These are phyloP conservation scores for Erysimum cheiranthoides DNA, from an alignment of 345 rosid genomes.

Conservation along the genomic window DNA sequence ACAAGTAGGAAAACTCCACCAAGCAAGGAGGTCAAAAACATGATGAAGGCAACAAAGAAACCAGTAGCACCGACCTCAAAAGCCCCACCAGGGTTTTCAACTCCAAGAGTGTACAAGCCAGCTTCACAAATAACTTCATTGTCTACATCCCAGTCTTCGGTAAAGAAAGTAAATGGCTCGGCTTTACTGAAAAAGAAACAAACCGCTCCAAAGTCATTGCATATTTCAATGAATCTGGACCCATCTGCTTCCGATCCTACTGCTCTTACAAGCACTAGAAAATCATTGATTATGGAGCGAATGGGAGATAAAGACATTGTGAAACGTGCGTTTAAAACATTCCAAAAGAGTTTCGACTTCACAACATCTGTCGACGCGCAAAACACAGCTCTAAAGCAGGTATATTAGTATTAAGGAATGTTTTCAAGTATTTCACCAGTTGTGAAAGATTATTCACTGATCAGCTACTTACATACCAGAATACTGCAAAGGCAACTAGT, in stretches of 20 bases:
- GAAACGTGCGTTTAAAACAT: constrained; percentile 81
- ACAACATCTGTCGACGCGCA: constrained; percentile 53
- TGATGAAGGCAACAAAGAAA: constrained; percentile 43
- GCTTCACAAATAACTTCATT: constrained; percentile 44
- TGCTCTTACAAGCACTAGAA: constrained; percentile 54
- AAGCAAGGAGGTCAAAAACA: constrained; percentile 41
- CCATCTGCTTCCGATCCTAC: constrained; percentile 51
- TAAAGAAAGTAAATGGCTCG: constrained; percentile 49
- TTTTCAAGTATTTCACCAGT: background rate
- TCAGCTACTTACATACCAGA: constrained; percentile 17
- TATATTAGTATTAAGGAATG: constrained; percentile 14
- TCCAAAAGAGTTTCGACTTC: constrained; percentile 61
- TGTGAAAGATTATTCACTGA: background rate
- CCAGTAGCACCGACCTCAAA: constrained; percentile 47
- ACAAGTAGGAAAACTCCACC: constrained; percentile 46
- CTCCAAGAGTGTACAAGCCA: constrained; percentile 63
- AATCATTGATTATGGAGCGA: constrained; percentile 81
- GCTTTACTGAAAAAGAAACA: constrained; percentile 56
- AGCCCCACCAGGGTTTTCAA: constrained; percentile 52
- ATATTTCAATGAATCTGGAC: constrained; percentile 65
- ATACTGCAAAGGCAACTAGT: constrained; percentile 50
- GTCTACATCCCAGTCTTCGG: constrained; percentile 50
- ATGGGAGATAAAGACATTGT: constrained; percentile 98
- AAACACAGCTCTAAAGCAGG: constrained; percentile 64
- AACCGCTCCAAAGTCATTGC: constrained; percentile 75